A percentile compares a stretch with the other conserved stretches of the same genome.
Evolutionary conservation across 2,329 filamentous ascomycete species (phyloP).

Genomic region (Elsinoe perseae): DNA sequence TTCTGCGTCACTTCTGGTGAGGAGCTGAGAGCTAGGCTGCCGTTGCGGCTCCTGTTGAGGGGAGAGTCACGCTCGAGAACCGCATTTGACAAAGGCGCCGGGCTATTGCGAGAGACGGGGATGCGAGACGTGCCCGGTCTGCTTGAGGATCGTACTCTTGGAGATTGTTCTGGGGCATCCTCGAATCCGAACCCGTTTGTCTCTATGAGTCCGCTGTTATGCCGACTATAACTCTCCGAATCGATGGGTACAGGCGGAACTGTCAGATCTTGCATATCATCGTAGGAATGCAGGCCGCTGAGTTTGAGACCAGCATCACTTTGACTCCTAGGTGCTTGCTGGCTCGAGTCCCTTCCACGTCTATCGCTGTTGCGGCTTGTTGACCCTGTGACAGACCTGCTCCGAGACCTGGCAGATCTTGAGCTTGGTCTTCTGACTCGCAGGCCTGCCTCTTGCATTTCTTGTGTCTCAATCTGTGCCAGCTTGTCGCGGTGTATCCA

Average conservation of each 20-base stretch:
- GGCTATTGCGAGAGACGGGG: constrained; percentile 73
- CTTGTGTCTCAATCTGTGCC: constrained; percentile 70
- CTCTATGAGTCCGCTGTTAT: constrained; percentile 14
- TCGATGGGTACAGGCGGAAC: constrained; percentile 10
- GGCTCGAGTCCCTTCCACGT: constrained; percentile 19
- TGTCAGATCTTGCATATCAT: constrained; percentile 13
- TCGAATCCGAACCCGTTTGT: constrained; percentile 15
- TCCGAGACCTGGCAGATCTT: constrained; percentile 34
- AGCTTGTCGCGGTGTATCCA: constrained; percentile 86
- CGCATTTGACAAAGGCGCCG: constrained; percentile 63
- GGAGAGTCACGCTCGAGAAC: constrained; percentile 68
- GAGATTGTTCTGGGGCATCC: constrained; percentile 59
- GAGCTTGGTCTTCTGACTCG: constrained; percentile 47
- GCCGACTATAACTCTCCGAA: constrained; percentile 12
- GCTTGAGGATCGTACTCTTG: constrained; percentile 43
- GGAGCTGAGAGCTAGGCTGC: constrained; percentile 49
- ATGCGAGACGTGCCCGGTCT: constrained; percentile 64
- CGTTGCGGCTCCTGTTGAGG: constrained; percentile 51
- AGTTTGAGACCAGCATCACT: constrained; percentile 18
- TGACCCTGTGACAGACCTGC: constrained; percentile 26
- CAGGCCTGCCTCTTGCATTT: constrained; percentile 72
- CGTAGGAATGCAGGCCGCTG: not conserved
- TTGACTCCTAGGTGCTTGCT: constrained; percentile 21
- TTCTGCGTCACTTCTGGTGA: constrained; percentile 40
- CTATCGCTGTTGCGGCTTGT: constrained; percentile 23